phyloP scores from a whole-genome alignment of 345 rosid species.

The Bruguiera gymnorhiza region DNA sequence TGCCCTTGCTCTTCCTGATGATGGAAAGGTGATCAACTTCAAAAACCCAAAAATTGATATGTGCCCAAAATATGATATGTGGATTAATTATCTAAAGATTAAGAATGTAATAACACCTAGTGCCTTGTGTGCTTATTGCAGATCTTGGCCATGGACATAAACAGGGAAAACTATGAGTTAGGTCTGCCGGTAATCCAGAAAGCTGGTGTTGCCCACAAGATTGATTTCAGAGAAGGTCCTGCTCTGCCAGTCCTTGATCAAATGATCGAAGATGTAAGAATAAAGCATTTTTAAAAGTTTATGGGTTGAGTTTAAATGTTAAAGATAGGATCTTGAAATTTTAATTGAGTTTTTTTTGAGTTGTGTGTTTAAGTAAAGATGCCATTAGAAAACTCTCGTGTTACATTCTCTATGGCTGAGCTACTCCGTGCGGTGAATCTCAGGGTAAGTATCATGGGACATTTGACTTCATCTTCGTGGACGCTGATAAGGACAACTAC shows the following conservation, averaged over 20 bases:
- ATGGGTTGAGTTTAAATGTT: too few species aligned
- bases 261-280: constrained; percentile 77
- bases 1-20: constrained; percentile 90
- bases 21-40: constrained; percentile 66
- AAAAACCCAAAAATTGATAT: not conserved
- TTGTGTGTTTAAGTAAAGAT: too few species aligned
- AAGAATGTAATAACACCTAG: not conserved
- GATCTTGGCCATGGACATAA: constrained; percentile 97
- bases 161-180: constrained; percentile 85
- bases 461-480: constrained; percentile 93
- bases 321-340: too few species aligned
- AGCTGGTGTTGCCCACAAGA: constrained; percentile 98
- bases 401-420: too few species aligned
- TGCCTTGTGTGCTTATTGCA: constrained; percentile 19
- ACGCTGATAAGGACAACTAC: constrained; percentile 98
- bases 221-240: constrained; percentile 93
- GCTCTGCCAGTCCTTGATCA: constrained; percentile 90
- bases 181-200: constrained; percentile 86
- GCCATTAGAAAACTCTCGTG: too few species aligned
- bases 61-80: not conserved
- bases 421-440: constrained; percentile 5
- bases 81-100: not conserved
- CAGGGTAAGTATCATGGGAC: constrained; percentile 80
- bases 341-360: too few species aligned
- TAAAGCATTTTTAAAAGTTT: not conserved